Evolutionary conservation across 306 rosid genomes (phyloP), one percentile per base, ranked within the genome.

Genomic region (Cicer bijugum): DNA sequence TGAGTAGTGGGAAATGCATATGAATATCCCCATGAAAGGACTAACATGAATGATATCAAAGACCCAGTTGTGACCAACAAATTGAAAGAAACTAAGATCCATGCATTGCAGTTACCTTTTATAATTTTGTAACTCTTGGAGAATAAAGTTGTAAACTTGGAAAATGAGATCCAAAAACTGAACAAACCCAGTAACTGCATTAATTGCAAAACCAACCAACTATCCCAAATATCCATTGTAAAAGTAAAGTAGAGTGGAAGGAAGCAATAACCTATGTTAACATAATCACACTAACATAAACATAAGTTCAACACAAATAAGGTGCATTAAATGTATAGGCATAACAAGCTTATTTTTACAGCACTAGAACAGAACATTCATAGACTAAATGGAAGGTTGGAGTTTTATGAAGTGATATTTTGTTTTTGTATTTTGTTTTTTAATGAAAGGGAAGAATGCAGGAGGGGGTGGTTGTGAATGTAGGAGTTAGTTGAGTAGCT

Each of bases 31-130:
- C 78, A 83, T 8, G 78, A 75, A 82, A 87, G 45, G 9, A 85
- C 79, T 62, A 89, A 67, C 28, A 86, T 43, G 47, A 89, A 74
- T 39, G 82, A 85, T 20, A 89, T 16, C 78, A 88, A 69, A 71
- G 87, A 91, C 17, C 87, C 90, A 72, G 80, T 48, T 63, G 81
- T 87, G 52, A 89, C 80, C 8, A 83, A 7, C 55, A 81, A 84
- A 82, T 81, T 85, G 76, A 84, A 77, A 55, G 97, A 83, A 39
- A 58, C 72, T 78, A 78, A 80, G 72, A 60, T 28, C 89, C 84
- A 86, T 12, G 79, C 45, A 64, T 72, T 76, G 66, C 78, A 74
- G 59, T 82, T 75, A 68, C 82, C 84, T 81, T 80, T 89, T 20
- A 77, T 53, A 23, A 82, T 69, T 71, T 79, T 88, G 58, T 87